These are phyloP conservation scores for Ilyonectria mors-panacis DNA, from an alignment of 2,329 filamentous ascomycete species.

Conservation along the genomic window DNA sequence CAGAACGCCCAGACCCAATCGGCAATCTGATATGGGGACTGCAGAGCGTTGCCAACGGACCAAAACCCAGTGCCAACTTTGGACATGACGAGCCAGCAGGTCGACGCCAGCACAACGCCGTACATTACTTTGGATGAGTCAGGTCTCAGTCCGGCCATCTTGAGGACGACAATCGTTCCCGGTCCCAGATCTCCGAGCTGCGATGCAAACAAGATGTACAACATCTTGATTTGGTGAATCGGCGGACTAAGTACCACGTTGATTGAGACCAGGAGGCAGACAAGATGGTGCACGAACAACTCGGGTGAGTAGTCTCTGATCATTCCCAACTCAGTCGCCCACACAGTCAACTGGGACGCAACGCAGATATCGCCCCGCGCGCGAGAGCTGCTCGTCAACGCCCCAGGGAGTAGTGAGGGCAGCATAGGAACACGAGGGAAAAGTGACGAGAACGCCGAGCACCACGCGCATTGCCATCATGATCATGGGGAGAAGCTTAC, in stretches of 20 bases:
- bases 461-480: slow-evolving; percentile 35
- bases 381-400: slow-evolving; percentile 36
- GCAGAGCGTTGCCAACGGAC: slow-evolving; percentile 36
- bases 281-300: slow-evolving; percentile 45
- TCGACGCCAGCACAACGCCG: slow-evolving; percentile 31
- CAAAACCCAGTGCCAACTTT: slow-evolving; percentile 38
- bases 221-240: slow-evolving; percentile 45
- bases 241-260: slow-evolving; percentile 42
- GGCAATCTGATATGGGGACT: slow-evolving; percentile 35
- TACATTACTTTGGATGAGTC: slow-evolving; percentile 37
- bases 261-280: slow-evolving; percentile 41
- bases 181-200: slow-evolving; percentile 44
- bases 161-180: slow-evolving; percentile 38
- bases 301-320: slow-evolving; percentile 35
- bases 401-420: slow-evolving; percentile 42
- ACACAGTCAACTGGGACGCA: slow-evolving; percentile 43
- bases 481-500: slow-evolving; percentile 37
- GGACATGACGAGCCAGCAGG: slow-evolving; percentile 26
- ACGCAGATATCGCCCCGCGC: slow-evolving; percentile 43
- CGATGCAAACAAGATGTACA: slow-evolving; percentile 46
- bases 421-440: slow-evolving; percentile 32
- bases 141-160: slow-evolving; percentile 33
- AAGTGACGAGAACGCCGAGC: slow-evolving; percentile 32
- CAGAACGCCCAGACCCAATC: slow-evolving; percentile 44
- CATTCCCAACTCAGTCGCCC: slow-evolving; percentile 41